Evolutionary conservation across 495 filamentous ascomycete genomes (phyloP).

Genomic region (Neurospora sp.): DNA sequence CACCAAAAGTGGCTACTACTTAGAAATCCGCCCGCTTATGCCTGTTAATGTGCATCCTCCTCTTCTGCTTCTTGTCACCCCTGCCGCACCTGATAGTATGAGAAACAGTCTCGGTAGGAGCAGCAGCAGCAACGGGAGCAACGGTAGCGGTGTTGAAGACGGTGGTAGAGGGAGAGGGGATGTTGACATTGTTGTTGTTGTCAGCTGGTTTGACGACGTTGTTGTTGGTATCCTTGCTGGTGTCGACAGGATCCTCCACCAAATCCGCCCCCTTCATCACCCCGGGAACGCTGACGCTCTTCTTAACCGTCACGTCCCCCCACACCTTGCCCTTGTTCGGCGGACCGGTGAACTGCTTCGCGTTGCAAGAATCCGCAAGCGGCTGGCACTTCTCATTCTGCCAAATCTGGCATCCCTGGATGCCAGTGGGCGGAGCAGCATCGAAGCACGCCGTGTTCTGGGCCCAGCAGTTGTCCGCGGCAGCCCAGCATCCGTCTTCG

Average conservation of each 20-base stretch:
- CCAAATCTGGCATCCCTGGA: slow-evolving; percentile 47
- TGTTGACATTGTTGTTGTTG: not conserved
- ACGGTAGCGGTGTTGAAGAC: not conserved
- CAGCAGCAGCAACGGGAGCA: not conserved
- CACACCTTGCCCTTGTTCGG: slow-evolving; percentile 42
- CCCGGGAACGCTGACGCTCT: slow-evolving; percentile 1
- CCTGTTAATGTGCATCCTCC: not conserved
- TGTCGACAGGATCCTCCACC: not conserved
- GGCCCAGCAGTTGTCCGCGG: slow-evolving; percentile 43
- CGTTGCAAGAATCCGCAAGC: slow-evolving; percentile 38
- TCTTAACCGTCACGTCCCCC: slow-evolving; percentile 5
- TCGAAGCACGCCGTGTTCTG: slow-evolving; percentile 49
- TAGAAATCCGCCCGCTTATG: not conserved
- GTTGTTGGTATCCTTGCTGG: not conserved
- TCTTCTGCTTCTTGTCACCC: not conserved
- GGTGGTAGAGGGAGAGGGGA: not conserved
- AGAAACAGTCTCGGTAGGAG: not conserved
- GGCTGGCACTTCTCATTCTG: slow-evolving; percentile 44
- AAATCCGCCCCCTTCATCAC: slow-evolving; percentile 1
- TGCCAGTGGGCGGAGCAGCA: slow-evolving; percentile 46
- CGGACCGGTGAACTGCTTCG: slow-evolving; percentile 44
- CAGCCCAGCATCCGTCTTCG: slow-evolving; percentile 48
- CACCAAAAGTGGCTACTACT: not conserved
- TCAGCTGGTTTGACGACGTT: not conserved
- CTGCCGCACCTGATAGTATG: not conserved